These are phyloP conservation scores for Aureobasidium sp. DNA, from an alignment of 2,329 filamentous ascomycete genomes.

Conservation along the genomic window DNA sequence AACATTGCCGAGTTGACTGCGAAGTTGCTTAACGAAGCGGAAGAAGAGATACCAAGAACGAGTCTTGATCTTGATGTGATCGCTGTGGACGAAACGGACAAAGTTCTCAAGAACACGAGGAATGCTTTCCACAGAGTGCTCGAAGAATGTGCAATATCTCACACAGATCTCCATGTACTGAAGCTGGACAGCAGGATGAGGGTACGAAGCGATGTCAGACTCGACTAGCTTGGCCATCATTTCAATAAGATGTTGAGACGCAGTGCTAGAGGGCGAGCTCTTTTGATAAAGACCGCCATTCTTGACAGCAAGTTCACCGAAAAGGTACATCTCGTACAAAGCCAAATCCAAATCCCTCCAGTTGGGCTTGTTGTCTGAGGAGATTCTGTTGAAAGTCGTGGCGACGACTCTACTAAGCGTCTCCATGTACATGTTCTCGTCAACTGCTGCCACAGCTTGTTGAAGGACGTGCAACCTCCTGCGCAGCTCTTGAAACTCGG, in stretches of 20 bases:
- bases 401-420: slow-evolving; percentile 83
- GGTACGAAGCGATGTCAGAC: slow-evolving; percentile 77
- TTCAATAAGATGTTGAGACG: slow-evolving; percentile 71
- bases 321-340: slow-evolving; percentile 89
- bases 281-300: slow-evolving; percentile 83
- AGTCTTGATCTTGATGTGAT: slow-evolving; percentile 77
- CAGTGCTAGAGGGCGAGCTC: slow-evolving; percentile 69
- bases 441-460: slow-evolving; percentile 83
- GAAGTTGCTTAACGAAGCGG: slow-evolving; percentile 81
- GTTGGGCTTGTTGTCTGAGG: slow-evolving; percentile 68
- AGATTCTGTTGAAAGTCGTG: slow-evolving; percentile 74
- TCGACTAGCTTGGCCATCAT: slow-evolving; percentile 97
- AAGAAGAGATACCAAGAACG: slow-evolving; percentile 97
- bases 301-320: slow-evolving; percentile 87
- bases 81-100: slow-evolving; percentile 80
- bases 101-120: slow-evolving; percentile 86
- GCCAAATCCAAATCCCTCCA: slow-evolving; percentile 95
- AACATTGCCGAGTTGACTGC: slow-evolving; percentile 76
- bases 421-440: slow-evolving; percentile 82
- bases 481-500: slow-evolving; percentile 90
- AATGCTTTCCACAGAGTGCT: slow-evolving; percentile 73
- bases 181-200: slow-evolving; percentile 84
- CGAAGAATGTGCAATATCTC: slow-evolving; percentile 87
- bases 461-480: slow-evolving; percentile 86
- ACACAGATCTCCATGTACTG: slow-evolving; percentile 99